Conservation (phyloP, 768 basidiomycete genomes). For the Glaciozyma antarctica region DNA sequence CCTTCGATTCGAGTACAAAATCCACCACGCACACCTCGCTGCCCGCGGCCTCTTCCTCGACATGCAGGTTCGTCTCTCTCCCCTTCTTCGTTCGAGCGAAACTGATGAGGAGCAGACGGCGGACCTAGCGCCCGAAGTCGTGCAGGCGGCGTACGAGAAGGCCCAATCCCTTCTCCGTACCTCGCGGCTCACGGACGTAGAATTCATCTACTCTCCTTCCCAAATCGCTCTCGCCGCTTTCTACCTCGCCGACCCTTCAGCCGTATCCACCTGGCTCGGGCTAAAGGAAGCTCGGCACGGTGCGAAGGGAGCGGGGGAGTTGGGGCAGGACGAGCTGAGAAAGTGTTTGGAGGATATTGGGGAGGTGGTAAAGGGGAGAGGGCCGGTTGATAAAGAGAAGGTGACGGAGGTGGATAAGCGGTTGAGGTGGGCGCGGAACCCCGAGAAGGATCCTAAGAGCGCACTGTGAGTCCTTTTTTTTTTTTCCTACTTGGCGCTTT, state of each 20-base stretch:
- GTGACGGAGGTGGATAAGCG: slow-evolving; percentile 84
- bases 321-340: slow-evolving; percentile 30
- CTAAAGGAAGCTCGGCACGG: slow-evolving; percentile 12
- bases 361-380: slow-evolving; percentile 49
- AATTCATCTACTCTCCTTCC: slow-evolving; percentile 82
- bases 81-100: not conserved
- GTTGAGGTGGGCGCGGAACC: slow-evolving; percentile 82
- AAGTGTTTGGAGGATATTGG: slow-evolving; percentile 39
- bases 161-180: slow-evolving; percentile 3
- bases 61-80: slow-evolving; percentile 57
- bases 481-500: not conserved
- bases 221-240: slow-evolving; percentile 83
- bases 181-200: slow-evolving; percentile 70
- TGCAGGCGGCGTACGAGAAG: slow-evolving; percentile 3
- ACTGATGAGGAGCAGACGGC: not conserved
- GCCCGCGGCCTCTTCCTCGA: slow-evolving; percentile 83
- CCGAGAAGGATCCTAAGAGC: slow-evolving; percentile 87
- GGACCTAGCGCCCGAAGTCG: not conserved
- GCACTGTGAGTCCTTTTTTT: slow-evolving; percentile 37
- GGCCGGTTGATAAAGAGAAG: slow-evolving; percentile 63
- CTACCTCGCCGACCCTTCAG: slow-evolving; percentile 53
- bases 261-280: slow-evolving; percentile 54
- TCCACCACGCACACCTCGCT: slow-evolving; percentile 82
- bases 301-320: slow-evolving; percentile 17
- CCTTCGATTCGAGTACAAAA: slow-evolving; percentile 83